Evolutionary conservation across 257 asterid genomes (phyloP).

Genomic region (Solanum pimpinellifolium): DNA sequence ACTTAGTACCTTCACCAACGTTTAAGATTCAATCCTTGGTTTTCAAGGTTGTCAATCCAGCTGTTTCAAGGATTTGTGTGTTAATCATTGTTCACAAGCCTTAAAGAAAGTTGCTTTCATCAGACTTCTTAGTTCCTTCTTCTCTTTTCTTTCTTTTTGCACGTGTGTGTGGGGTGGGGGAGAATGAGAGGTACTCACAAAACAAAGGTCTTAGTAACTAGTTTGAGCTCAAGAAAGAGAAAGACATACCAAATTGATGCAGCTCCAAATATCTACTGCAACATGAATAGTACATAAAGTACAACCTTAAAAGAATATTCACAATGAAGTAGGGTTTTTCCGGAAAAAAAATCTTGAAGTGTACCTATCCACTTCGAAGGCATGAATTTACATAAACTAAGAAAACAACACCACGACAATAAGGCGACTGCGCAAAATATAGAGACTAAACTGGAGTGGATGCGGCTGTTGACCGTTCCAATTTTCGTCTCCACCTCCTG

Average conservation of each 20-base stretch:
- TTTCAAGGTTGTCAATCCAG: neutral
- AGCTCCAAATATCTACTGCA: neutral
- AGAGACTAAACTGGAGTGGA: neutral
- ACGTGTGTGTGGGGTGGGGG: neutral
- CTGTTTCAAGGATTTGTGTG: neutral
- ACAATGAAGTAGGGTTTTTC: neutral
- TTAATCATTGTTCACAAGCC: neutral
- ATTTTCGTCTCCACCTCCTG: neutral
- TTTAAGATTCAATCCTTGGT: neutral
- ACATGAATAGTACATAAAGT: neutral
- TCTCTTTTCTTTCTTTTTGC: neutral
- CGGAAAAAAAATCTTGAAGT: neutral
- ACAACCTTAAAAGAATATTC: conserved; percentile 3
- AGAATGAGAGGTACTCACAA: neutral
- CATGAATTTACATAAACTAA: neutral
- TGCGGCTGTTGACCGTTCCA: neutral
- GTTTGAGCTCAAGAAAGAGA: neutral
- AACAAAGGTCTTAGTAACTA: neutral
- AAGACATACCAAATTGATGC: neutral
- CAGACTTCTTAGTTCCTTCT: neutral
- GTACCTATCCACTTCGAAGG: neutral
- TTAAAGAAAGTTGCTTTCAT: neutral
- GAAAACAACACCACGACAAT: neutral
- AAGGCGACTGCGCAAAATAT: neutral
- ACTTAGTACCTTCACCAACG: neutral